These are phyloP conservation scores for Skeletonema potamos DNA, from an alignment of 108 stramenopile genomes.

Conservation along the genomic window DNA sequence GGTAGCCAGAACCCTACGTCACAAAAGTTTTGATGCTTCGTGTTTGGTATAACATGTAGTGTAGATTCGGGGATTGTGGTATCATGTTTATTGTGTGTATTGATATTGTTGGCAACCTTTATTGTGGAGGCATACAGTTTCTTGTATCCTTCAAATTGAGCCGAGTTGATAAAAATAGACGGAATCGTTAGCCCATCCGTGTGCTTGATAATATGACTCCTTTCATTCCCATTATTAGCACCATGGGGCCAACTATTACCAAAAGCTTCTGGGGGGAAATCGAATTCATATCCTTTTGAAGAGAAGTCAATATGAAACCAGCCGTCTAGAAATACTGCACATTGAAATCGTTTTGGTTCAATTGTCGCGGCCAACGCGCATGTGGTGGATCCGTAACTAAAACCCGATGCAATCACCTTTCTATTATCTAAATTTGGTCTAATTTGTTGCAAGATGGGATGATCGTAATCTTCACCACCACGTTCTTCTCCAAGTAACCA, in stretches of 20 bases:
- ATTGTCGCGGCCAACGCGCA: constrained; percentile 33
- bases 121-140: constrained; percentile 42
- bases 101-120: constrained; percentile 33
- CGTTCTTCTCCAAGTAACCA: constrained; percentile 21
- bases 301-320: constrained; percentile 57
- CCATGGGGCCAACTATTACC: constrained; percentile 9
- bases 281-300: constrained; percentile 41
- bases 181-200: constrained; percentile 33
- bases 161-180: constrained; percentile 52
- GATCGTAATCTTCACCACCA: constrained; percentile 4
- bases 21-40: constrained; percentile 60
- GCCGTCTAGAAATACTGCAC: constrained; percentile 51
- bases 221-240: neutral
- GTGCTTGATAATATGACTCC: neutral
- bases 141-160: constrained; percentile 37
- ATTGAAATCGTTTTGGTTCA: constrained; percentile 35
- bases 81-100: constrained; percentile 8
- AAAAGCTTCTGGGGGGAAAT: constrained; percentile 61
- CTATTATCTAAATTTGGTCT: constrained; percentile 18
- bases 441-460: constrained; percentile 26
- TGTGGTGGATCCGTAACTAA: constrained; percentile 59
- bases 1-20: constrained; percentile 62
- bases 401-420: constrained; percentile 51
- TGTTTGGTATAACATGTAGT: constrained; percentile 42
- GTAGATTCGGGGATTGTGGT: neutral